phyloP scores from a whole-genome alignment of 768 basidiomycete genomes.

The Dictyophora rubrovolvata region DNA sequence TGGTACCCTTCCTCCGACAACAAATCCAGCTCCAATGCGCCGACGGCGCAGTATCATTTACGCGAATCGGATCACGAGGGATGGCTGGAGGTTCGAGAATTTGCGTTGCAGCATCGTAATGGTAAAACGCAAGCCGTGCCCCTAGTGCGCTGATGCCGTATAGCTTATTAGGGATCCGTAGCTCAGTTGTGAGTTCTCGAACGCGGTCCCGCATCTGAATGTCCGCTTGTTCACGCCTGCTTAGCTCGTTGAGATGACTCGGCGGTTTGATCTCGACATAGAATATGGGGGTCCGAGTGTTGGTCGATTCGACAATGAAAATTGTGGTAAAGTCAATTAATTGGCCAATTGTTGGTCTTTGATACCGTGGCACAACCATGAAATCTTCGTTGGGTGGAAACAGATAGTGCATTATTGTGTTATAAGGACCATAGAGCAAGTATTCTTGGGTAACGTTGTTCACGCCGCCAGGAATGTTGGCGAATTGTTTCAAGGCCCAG shows the following conservation, averaged over 20 bases:
- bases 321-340: constrained; percentile 6
- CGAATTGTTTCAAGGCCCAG: not conserved
- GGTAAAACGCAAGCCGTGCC: not conserved
- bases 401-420: not conserved
- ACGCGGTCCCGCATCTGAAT: constrained; percentile 4
- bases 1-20: not conserved
- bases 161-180: not conserved
- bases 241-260: not conserved
- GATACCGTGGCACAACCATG: constrained; percentile 9
- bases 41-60: not conserved
- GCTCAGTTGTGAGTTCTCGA: not conserved
- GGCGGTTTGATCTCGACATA: constrained; percentile 8
- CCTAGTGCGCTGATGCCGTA: not conserved
- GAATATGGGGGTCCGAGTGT: constrained; percentile 1
- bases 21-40: not conserved
- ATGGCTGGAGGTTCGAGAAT: not conserved
- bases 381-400: constrained; percentile 2
- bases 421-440: constrained; percentile 7
- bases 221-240: constrained; percentile 1
- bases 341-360: not conserved
- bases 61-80: not conserved
- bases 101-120: not conserved
- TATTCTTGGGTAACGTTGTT: not conserved
- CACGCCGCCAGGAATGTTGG: not conserved
- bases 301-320: not conserved